Conservation (phyloP, 768 basidiomycete genomes). For the Psilocybe sp. region DNA sequence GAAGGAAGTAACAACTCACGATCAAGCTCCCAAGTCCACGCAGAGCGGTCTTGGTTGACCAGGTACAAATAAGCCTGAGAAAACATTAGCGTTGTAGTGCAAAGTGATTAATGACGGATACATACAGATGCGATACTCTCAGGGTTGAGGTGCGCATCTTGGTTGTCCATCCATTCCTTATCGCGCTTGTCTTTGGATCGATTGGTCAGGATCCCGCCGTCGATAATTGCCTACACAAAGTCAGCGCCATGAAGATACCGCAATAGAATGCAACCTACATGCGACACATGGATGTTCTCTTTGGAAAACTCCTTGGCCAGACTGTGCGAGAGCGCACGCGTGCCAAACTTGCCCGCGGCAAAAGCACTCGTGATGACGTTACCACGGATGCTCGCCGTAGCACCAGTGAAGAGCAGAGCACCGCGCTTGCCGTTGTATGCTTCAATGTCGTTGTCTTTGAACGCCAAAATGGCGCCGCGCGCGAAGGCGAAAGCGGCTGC, state of each 20-base stretch:
- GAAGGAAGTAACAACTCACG: slow-evolving; percentile 38
- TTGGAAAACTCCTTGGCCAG: slow-evolving; percentile 73
- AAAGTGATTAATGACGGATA: neutral
- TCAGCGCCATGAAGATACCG: no score
- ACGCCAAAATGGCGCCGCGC: slow-evolving; percentile 55
- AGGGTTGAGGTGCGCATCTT: slow-evolving; percentile 51
- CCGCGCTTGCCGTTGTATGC: slow-evolving; percentile 54
- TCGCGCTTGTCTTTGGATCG: neutral
- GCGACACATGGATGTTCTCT: slow-evolving; percentile 74
- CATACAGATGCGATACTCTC: slow-evolving; percentile 69
- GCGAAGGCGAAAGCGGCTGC: slow-evolving; percentile 64
- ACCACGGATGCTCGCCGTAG: slow-evolving; percentile 67
- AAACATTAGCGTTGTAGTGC: neutral
- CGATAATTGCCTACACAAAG: slow-evolving; percentile 59
- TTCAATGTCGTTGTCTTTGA: slow-evolving; percentile 56
- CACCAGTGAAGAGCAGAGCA: slow-evolving; percentile 69
- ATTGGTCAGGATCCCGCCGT: slow-evolving; percentile 43
- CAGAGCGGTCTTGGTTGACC: slow-evolving; percentile 66
- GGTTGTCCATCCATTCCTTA: slow-evolving; percentile 40
- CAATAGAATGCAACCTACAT: slow-evolving; percentile 45
- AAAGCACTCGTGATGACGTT: slow-evolving; percentile 61
- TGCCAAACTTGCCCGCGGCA: slow-evolving; percentile 60
- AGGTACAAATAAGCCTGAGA: slow-evolving; percentile 64
- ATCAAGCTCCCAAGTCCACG: slow-evolving; percentile 81
- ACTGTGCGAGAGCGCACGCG: slow-evolving; percentile 66